Conservation (phyloP, 352 stramenopile genomes). For the Phytophthora palmivora region DNA sequence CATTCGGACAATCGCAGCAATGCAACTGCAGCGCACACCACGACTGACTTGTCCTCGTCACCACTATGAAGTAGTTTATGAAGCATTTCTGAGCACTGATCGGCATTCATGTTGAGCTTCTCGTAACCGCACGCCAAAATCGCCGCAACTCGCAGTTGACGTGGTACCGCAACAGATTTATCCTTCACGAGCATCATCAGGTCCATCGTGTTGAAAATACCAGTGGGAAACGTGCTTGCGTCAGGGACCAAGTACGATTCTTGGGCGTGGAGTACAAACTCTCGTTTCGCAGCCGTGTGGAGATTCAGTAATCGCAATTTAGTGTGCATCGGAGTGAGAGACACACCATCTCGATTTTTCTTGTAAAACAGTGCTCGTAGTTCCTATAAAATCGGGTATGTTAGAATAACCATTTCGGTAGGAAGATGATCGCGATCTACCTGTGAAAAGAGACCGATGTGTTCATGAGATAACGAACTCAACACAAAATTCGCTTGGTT, state of each 20-base stretch:
- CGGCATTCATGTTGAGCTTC: constrained; percentile 63
- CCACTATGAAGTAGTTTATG: constrained; percentile 59
- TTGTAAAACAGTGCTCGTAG: constrained; percentile 81
- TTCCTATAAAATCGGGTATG: constrained; percentile 45
- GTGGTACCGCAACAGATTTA: constrained; percentile 60
- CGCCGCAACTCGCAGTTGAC: constrained; percentile 71
- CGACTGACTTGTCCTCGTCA: constrained; percentile 73
- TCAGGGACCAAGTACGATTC: constrained; percentile 73
- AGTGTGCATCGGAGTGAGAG: constrained; percentile 69
- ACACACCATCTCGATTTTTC: constrained; percentile 44
- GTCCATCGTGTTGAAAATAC: constrained; percentile 85
- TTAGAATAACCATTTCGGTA: neutral
- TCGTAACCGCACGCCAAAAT: constrained; percentile 85
- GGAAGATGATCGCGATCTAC: constrained; percentile 26
- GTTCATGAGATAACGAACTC: constrained; percentile 75
- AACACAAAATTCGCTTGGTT: constrained; percentile 91
- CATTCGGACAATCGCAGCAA: constrained; percentile 79
- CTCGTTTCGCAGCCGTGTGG: constrained; percentile 72
- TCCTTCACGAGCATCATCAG: constrained; percentile 86
- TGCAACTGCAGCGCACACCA: constrained; percentile 78
- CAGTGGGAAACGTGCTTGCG: constrained; percentile 53
- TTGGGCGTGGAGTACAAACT: constrained; percentile 70
- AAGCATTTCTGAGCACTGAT: constrained; percentile 73
- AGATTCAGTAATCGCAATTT: constrained; percentile 78
- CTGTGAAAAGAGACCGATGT: constrained; percentile 79